Evolutionary conservation across 2,329 filamentous ascomycete species (phyloP).

Genomic region (Chalaropsis thielavioides): DNA sequence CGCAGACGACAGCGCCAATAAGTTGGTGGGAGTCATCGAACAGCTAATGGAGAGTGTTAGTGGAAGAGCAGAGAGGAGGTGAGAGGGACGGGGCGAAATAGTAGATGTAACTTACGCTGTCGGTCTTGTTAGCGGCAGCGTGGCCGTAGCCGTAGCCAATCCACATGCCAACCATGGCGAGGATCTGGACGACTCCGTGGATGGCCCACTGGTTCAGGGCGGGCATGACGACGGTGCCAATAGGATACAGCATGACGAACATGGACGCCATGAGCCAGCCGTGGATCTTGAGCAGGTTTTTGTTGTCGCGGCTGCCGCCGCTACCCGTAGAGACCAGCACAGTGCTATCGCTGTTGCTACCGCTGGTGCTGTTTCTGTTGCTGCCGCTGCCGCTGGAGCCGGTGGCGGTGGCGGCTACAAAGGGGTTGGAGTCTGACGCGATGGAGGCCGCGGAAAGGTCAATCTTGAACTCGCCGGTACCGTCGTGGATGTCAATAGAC

Average conservation of each 20-base stretch:
- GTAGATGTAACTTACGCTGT: constrained; percentile 28
- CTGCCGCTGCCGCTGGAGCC: constrained; percentile 17
- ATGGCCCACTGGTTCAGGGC: constrained; percentile 41
- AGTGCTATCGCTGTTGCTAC: constrained; percentile 17
- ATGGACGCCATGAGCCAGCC: constrained; percentile 47
- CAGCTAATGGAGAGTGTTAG: constrained; percentile 21
- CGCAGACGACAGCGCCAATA: constrained; percentile 41
- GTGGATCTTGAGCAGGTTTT: constrained; percentile 31
- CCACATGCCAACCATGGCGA: constrained; percentile 44
- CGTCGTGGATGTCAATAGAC: constrained; percentile 34
- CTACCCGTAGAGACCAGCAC: constrained; percentile 14
- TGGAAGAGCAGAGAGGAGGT: background rate
- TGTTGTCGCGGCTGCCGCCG: constrained; percentile 18
- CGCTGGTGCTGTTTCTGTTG: constrained; percentile 12
- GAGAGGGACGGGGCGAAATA: constrained; percentile 1
- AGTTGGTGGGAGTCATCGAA: constrained; percentile 39
- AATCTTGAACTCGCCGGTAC: constrained; percentile 30
- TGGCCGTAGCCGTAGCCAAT: constrained; percentile 45
- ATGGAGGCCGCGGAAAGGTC: constrained; percentile 36
- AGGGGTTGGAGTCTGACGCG: constrained; percentile 38
- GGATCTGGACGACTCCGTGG: constrained; percentile 42
- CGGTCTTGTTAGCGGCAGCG: constrained; percentile 29
- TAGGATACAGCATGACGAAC: constrained; percentile 44
- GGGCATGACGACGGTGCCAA: constrained; percentile 47
- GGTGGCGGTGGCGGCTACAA: constrained; percentile 23